phyloP scores from a whole-genome alignment of 306 rosid genomes.

The Cucumis melo region DNA sequence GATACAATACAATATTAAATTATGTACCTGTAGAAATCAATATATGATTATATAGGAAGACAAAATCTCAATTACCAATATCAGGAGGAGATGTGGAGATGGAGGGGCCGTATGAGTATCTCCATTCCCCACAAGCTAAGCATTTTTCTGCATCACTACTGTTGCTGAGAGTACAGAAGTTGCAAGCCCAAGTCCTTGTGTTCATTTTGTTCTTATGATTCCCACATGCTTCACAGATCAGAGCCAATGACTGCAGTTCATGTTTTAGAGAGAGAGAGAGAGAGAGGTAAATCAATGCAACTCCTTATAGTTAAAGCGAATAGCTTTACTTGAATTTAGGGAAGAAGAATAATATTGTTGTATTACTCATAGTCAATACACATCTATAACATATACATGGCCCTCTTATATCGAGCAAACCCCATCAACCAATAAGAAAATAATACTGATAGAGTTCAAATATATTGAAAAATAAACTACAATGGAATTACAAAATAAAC shows the following conservation, averaged over 20 bases:
- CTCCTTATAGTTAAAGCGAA: no score
- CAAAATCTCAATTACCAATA: constrained; percentile 19
- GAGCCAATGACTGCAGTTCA: constrained; percentile 25
- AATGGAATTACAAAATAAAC: no score
- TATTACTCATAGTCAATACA: no score
- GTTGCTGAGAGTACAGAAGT: constrained; percentile 46
- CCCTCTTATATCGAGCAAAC: no score
- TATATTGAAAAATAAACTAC: no score
- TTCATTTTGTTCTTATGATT: constrained; percentile 7
- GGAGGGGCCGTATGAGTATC: constrained; percentile 37
- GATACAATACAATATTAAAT: background rate
- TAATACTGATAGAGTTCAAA: no score
- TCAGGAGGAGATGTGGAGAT: constrained; percentile 19
- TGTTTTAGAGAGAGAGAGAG: no score
- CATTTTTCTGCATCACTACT: constrained; percentile 31
- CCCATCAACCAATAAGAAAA: no score
- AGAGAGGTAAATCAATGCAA: no score
- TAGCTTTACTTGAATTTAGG: no score
- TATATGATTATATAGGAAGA: background rate
- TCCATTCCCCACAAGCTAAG: constrained; percentile 49
- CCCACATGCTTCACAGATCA: constrained; percentile 35
- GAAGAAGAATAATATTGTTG: no score
- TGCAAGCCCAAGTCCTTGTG: constrained; percentile 37
- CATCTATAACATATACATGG: no score
- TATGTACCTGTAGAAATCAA: background rate